These are phyloP conservation scores for Hypoxylon sp. DNA, from an alignment of 2,329 filamentous ascomycete genomes.

Conservation along the genomic window DNA sequence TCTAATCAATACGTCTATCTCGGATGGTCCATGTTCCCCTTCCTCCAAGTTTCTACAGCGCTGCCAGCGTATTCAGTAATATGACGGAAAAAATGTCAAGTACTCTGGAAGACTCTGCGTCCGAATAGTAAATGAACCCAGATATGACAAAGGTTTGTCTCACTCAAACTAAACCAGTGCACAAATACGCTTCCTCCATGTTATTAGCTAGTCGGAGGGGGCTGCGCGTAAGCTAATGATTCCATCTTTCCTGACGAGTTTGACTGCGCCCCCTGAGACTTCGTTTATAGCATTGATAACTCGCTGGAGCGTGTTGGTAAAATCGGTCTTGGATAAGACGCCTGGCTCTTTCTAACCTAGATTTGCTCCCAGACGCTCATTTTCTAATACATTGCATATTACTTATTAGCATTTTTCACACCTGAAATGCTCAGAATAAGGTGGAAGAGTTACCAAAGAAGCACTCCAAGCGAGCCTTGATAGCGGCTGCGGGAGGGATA, in stretches of 20 bases:
- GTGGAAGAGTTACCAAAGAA: neutral
- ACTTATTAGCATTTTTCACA: too few relatives aligned
- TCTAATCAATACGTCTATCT: neutral
- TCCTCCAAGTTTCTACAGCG: neutral
- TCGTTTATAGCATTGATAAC: slow-evolving; percentile 4
- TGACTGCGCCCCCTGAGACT: neutral
- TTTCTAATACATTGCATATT: neutral
- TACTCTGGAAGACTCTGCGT: neutral
- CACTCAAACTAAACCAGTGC: too few relatives aligned
- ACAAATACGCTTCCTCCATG: too few relatives aligned
- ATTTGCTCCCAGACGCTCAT: neutral
- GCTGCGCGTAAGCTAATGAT: neutral
- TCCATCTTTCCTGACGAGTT: neutral
- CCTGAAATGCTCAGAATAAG: too few relatives aligned
- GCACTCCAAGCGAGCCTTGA: neutral
- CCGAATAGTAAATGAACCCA: neutral
- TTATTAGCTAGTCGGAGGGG: neutral
- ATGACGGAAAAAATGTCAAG: neutral
- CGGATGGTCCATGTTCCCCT: neutral
- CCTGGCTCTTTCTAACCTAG: neutral
- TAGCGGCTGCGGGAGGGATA: neutral
- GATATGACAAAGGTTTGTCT: too few relatives aligned
- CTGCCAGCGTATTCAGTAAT: neutral
- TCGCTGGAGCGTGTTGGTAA: neutral
- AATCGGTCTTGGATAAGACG: neutral